Percentiles rank a stretch among this genome's conserved stretches.
Evolutionary conservation across 176 grass and related monocot genomes (phyloP).

Genomic region (Hordeum vulgare): MorexV3_pseudomolecules_assembly NC_058523.1:501580531-501581030

Average conservation of each 20-base stretch:
- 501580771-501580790: background rate
- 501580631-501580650: no score
- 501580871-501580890: background rate
- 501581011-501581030: background rate
- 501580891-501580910: no score
- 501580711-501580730: background rate
- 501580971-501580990: no score
- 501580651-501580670: background rate
- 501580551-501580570: no score
- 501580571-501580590: background rate
- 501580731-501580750: background rate
- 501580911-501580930: no score
- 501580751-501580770: slow-evolving; percentile 18
- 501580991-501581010: background rate
- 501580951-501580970: background rate
- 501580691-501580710: background rate
- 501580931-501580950: background rate
- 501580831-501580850: background rate
- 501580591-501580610: background rate
- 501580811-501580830: background rate
- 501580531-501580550: background rate
- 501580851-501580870: background rate
- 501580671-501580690: background rate
- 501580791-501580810: background rate
- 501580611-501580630: background rate